Percentiles rank a stretch among this genome's conserved stretches.
These are phyloP conservation scores for Chlorella sp. DNA, from an alignment of 139 green algal genomes.

Conservation along the genomic window DNA sequence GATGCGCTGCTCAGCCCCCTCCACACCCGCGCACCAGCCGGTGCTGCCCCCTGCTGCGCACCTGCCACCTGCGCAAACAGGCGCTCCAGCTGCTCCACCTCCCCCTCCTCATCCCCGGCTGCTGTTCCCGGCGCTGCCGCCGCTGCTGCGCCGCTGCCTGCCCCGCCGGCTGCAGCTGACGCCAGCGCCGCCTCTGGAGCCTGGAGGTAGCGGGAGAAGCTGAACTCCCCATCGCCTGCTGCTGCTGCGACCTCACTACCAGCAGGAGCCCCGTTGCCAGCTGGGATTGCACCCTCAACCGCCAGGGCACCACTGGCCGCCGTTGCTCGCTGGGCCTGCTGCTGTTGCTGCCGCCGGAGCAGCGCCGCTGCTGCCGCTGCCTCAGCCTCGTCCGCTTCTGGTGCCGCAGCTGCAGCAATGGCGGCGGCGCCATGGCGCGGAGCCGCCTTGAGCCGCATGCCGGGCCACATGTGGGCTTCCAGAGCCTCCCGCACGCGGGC, in stretches of 20 bases:
- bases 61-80: constrained; percentile 11
- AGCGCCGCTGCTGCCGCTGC: too few species aligned
- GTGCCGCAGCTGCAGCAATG: not conserved
- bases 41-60: not conserved
- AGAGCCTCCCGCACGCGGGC: constrained; percentile 55
- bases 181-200: not conserved
- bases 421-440: not conserved
- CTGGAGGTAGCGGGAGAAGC: constrained; percentile 20
- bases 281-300: not conserved
- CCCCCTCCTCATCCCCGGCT: not conserved
- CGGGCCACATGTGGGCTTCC: constrained; percentile 68
- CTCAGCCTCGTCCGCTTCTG: not conserved
- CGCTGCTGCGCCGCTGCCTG: not conserved
- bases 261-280: not conserved
- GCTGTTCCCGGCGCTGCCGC: not conserved
- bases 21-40: not conserved
- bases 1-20: not conserved
- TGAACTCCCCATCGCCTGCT: not conserved
- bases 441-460: constrained; percentile 38
- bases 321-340: too few species aligned
- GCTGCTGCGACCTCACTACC: not conserved
- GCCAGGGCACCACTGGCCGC: too few species aligned
- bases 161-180: not conserved
- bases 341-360: too few species aligned
- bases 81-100: constrained; percentile 24